Conservation (phyloP, 2,329 filamentous ascomycete genomes). For the Sclerotinia sclerotiorum region DNA sequence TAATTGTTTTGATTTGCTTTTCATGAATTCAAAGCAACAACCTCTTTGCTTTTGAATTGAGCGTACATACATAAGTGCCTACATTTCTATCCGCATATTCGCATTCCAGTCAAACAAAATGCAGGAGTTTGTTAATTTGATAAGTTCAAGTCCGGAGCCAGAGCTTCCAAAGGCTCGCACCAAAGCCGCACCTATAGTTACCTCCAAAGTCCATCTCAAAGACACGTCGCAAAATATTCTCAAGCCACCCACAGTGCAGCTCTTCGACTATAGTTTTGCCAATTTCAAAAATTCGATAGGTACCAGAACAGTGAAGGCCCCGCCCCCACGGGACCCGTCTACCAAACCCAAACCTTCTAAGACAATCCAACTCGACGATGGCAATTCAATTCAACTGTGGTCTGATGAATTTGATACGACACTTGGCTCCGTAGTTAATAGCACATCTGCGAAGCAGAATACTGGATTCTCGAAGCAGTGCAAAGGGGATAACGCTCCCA, state of each 20-base stretch:
- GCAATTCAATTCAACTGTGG: constrained; percentile 6
- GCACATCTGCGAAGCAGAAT: constrained; percentile 3
- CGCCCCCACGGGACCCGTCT: background rate
- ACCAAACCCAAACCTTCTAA: background rate
- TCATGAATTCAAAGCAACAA: background rate
- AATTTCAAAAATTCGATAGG: background rate
- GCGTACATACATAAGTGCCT: background rate
- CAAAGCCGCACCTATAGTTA: background rate
- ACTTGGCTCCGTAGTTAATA: constrained; percentile 25
- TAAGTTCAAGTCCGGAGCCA: constrained; percentile 19
- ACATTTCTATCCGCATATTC: background rate
- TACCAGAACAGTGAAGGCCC: background rate
- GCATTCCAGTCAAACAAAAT: background rate
- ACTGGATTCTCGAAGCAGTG: background rate
- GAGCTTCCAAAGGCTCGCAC: background rate
- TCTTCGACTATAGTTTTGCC: background rate
- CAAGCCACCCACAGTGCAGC: constrained; percentile 3
- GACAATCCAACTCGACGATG: background rate
- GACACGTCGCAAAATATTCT: background rate
- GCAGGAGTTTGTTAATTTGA: constrained; percentile 9
- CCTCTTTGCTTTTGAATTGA: background rate
- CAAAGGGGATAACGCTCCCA: background rate
- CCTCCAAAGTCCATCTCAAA: background rate
- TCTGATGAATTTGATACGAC: constrained; percentile 46
- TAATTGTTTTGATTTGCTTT: background rate